These are phyloP conservation scores for Colletotrichum sp. DNA, from an alignment of 2,329 filamentous ascomycete genomes.

Conservation along the genomic window DNA sequence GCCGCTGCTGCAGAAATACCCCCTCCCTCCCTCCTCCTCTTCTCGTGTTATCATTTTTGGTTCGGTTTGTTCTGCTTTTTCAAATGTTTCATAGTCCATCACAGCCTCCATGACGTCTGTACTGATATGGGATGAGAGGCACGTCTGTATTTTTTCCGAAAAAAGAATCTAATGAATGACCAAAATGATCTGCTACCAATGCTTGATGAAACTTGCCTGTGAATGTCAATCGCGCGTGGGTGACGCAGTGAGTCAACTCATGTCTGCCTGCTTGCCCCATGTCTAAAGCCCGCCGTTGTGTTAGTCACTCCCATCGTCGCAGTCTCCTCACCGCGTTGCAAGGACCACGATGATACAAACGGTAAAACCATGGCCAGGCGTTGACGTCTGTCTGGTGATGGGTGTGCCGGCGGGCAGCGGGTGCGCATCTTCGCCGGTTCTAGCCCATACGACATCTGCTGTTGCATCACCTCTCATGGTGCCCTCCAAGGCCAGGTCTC, in stretches of 20 bases:
- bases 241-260: neutral
- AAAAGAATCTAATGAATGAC: neutral
- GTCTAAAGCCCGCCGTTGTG: neutral
- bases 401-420: neutral
- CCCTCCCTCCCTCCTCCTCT: neutral
- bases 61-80: neutral
- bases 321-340: neutral
- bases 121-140: neutral
- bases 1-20: constrained; percentile 11
- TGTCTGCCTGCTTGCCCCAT: neutral
- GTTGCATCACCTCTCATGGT: neutral
- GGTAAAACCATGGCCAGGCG: neutral
- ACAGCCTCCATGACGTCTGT: neutral
- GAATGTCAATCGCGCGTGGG: neutral
- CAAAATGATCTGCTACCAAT: neutral
- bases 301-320: neutral
- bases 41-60: neutral
- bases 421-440: neutral
- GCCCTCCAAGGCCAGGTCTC: neutral
- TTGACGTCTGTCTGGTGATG: neutral
- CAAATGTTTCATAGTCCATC: neutral
- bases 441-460: neutral
- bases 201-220: neutral
- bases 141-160: neutral
- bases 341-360: neutral